Evolutionary conservation across 768 basidiomycete genomes (phyloP), one percentile per base, ranked within the genome.

Genomic region (Sarcodon aspratus): DNA sequence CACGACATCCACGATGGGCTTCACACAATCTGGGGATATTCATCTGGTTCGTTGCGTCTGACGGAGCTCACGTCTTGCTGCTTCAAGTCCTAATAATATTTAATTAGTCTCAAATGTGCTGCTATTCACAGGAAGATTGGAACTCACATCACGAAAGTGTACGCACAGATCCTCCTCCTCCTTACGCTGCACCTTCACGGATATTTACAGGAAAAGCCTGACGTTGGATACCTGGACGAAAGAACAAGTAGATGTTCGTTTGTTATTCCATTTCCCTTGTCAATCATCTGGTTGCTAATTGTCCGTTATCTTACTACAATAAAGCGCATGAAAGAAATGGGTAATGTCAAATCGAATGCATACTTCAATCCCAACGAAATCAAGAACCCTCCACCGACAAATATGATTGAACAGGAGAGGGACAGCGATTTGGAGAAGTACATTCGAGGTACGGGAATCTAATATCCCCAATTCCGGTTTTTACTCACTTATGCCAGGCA

Each of bases 121-220:
- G 85, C 85, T 50, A 79, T 95, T 46, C 94, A 97, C 68, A 77
- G 94, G 47, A 95, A 94, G 70, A 82, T 97, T 50, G 94, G 94
- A 1, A 94, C 90, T 5, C 94, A 97, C 62, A 73, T 92, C 55
- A 80, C 86, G 0, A 93, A 96, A 79, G 88, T 97, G 90, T 93
- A 71, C 61, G 78, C 72, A 32, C 45, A 9, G 15, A 7, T n/a
- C 18, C 34, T 50, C 7, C 31, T n/a, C 50, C 44, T 34, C 42
- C 27, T n/a, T 34, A 15, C 13, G 17, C 5, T 27, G 13, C 40
- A 42, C 5, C 9, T 11, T 42, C 40, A 42, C 40, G 13, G 5
- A 2, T 13, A 13, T 17, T 37, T 21, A 34, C 52, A 95, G 92
- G 52, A 96, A 95, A 73, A 94, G 90, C 59, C 56, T 96, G 36